These are phyloP conservation scores for Yamadazyma phyllophila DNA, from an alignment of 805 yeast species.

Conservation along the genomic window DNA sequence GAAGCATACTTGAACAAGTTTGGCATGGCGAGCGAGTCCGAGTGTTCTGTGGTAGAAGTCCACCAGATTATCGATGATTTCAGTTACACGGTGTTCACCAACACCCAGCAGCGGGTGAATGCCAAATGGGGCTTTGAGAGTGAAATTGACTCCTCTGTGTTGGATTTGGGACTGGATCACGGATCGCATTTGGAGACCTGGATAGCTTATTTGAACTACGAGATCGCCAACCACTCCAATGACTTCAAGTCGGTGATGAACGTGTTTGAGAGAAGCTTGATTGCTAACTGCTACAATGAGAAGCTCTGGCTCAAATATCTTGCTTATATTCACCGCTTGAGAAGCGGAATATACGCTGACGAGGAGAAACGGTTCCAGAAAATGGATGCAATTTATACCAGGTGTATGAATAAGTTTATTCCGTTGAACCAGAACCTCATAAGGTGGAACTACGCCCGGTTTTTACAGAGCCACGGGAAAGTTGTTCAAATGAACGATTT, in stretches of 20 bases:
- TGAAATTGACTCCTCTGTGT: slow-evolving; percentile 54
- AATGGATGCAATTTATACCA: slow-evolving; percentile 46
- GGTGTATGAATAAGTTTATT: slow-evolving; percentile 46
- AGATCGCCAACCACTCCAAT: slow-evolving; percentile 25
- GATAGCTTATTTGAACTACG: slow-evolving; percentile 60
- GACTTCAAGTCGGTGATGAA: slow-evolving; percentile 31
- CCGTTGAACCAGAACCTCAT: slow-evolving; percentile 26
- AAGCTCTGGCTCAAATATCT: slow-evolving; percentile 69
- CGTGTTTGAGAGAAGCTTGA: slow-evolving; percentile 69
- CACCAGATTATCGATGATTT: slow-evolving; percentile 43
- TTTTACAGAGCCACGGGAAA: slow-evolving; percentile 19
- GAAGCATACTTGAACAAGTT: slow-evolving; percentile 21
- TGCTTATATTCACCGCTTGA: slow-evolving; percentile 44
- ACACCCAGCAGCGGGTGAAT: slow-evolving; percentile 52
- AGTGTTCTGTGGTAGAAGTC: slow-evolving; percentile 34
- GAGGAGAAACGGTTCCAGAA: neutral
- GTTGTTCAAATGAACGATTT: slow-evolving; percentile 25
- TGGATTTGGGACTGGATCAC: slow-evolving; percentile 30
- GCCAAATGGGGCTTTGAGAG: slow-evolving; percentile 74
- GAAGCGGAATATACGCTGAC: slow-evolving; percentile 1
- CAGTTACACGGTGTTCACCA: slow-evolving; percentile 40
- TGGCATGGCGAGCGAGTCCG: slow-evolving; percentile 20
- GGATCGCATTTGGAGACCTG: slow-evolving; percentile 49
- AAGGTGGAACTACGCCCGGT: slow-evolving; percentile 25
- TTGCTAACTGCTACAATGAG: slow-evolving; percentile 61